Conservation (phyloP, 208 protist genomes). For the Naegleria lovaniensis region DNA sequence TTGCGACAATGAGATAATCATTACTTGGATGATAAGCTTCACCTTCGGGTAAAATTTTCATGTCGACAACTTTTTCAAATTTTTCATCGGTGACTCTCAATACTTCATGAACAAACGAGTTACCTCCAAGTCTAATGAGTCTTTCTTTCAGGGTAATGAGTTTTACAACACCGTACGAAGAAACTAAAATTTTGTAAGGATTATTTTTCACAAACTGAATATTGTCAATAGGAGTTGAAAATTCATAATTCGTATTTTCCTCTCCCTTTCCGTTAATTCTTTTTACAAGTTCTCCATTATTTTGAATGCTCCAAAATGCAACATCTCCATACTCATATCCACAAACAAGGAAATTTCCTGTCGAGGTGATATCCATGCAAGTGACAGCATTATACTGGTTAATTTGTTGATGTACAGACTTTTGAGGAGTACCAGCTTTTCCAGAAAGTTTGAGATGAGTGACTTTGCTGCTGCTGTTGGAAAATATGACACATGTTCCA, state of each 20-base stretch:
- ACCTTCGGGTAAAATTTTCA: background rate
- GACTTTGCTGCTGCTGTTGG: background rate
- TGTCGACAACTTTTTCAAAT: background rate
- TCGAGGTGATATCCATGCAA: slow-evolving; percentile 19
- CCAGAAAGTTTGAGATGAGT: background rate
- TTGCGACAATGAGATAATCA: background rate
- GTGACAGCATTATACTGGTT: background rate
- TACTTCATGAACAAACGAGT: background rate
- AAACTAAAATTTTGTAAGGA: background rate
- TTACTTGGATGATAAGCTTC: slow-evolving; percentile 5
- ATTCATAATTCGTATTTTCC: background rate
- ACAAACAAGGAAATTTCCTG: background rate
- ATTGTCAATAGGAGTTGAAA: background rate
- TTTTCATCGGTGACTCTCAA: background rate
- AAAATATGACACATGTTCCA: background rate
- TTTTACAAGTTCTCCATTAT: background rate
- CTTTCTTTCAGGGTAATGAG: background rate
- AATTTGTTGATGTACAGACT: background rate
- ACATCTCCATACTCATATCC: slow-evolving; percentile 20
- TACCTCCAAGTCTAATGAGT: background rate
- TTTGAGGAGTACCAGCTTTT: background rate
- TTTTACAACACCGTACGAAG: background rate
- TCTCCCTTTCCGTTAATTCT: background rate
- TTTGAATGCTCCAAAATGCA: background rate
- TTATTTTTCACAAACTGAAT: slow-evolving; percentile 8